Evolutionary conservation across 2,329 filamentous ascomycete genomes (phyloP), one percentile per base, ranked within the genome.

Genomic region (Colletotrichum destructivum): DNA sequence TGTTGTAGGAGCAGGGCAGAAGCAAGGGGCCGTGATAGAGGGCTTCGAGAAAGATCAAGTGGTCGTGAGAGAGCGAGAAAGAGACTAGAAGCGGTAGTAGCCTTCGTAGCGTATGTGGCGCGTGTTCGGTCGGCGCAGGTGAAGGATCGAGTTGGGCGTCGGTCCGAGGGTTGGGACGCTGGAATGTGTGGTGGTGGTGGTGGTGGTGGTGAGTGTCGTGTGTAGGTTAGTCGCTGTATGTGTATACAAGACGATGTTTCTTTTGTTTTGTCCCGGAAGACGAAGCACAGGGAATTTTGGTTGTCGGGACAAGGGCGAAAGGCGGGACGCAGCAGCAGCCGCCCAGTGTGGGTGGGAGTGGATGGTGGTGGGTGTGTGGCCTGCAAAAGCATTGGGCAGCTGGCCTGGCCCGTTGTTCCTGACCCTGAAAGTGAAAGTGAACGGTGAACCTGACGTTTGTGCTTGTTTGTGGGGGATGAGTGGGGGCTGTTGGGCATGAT

Each of bases 261-360:
- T 62, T 35, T 69, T 62, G 62, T 72, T 35, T 69, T 68, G 46
- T 18, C 21, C 26, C 46, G 11, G 35, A 44, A 44, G 42, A 62
- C 42, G 23, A 52, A 54, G 55, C 68, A 71, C 52, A 52, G 69
- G 69, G 65, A 60, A 59, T 35, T 72, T 60, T 72, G 70, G 70
- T 72, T 72, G 70, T 72, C 70, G 51, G 70, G 70, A 72, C 70
- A 71, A 71, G 70, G 59, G 54, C 46, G 60, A 9, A 59, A 21
- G n/a, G 31, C 31, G 31, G 56, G 40, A 55, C 54, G 51, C 23
- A 52, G 51, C 15, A 5, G 54, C 7, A 18, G 44, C 51, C 16
- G 23, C 23, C 15, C 15, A 5, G 23, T 44, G 56, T 11, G 52
- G 5, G 52, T 38, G 23, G 26, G 52, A 18, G 21, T 4, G 47